phyloP scores from a whole-genome alignment of 1,284 basidiomycete genomes.

The Calocybe gambosa region DNA sequence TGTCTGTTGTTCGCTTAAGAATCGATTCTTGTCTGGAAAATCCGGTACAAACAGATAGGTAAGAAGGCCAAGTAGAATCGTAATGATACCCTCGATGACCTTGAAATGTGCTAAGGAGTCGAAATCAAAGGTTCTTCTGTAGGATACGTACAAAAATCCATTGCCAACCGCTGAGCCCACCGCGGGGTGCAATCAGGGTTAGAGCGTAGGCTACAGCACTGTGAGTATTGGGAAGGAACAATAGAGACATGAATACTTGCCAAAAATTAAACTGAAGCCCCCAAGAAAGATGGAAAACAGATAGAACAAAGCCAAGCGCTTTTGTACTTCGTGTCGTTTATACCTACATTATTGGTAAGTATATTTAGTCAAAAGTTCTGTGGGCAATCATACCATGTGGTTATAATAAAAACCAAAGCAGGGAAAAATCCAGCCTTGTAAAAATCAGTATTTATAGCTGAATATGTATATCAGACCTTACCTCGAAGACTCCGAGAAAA shows the following conservation, averaged over 20 bases:
- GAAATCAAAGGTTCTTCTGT: background rate
- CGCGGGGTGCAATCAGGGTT: slow-evolving; percentile 26
- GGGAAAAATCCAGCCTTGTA: slow-evolving; percentile 38
- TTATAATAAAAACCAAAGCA: slow-evolving; percentile 37
- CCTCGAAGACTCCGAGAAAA: slow-evolving; percentile 37
- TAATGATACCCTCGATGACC: slow-evolving; percentile 36
- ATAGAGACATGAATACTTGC: slow-evolving; percentile 1
- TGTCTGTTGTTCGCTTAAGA: slow-evolving; percentile 30
- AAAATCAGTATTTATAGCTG: background rate
- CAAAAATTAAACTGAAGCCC: slow-evolving; percentile 34
- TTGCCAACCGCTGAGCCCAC: slow-evolving; percentile 31
- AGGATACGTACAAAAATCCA: slow-evolving; percentile 32
- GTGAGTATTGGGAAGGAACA: background rate
- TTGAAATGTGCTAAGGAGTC: slow-evolving; percentile 4
- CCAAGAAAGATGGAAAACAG: slow-evolving; percentile 30
- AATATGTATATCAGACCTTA: slow-evolving; percentile 11
- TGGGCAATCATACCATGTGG: slow-evolving; percentile 28
- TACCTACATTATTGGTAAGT: slow-evolving; percentile 24
- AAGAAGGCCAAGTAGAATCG: slow-evolving; percentile 29
- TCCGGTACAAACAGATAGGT: slow-evolving; percentile 32
- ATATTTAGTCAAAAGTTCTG: background rate
- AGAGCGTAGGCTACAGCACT: slow-evolving; percentile 26
- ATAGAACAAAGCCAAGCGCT: slow-evolving; percentile 34
- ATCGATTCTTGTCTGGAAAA: slow-evolving; percentile 35
- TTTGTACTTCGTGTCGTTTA: slow-evolving; percentile 38